Percentiles rank a stretch among this genome's conserved stretches.
Evolutionary conservation across 441 rosid genomes (phyloP).

Genomic region (Adansonia gregorii): DNA sequence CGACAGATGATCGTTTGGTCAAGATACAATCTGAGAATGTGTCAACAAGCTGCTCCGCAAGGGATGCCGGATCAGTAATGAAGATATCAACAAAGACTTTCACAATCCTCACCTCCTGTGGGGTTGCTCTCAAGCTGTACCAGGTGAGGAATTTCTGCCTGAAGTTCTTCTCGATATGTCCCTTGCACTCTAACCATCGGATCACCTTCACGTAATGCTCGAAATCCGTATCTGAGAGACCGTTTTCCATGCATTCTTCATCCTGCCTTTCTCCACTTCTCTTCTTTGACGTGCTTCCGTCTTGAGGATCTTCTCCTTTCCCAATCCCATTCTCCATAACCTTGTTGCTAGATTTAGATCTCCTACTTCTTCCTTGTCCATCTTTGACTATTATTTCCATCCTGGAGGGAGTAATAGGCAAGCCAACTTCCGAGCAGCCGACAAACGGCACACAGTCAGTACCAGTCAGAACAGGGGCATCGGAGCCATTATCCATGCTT

Average conservation of each 20-base stretch:
- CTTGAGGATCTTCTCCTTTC: slow-evolving; percentile 55
- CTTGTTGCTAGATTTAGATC: slow-evolving; percentile 52
- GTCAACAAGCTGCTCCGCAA: slow-evolving; percentile 90
- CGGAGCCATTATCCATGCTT: slow-evolving; percentile 48
- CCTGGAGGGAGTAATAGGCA: slow-evolving; percentile 85
- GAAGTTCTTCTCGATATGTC: slow-evolving; percentile 86
- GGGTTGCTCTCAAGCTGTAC: slow-evolving; percentile 88
- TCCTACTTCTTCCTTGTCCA: slow-evolving; percentile 50
- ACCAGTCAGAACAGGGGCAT: slow-evolving; percentile 44
- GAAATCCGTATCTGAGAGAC: slow-evolving; percentile 61
- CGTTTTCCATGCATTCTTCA: slow-evolving; percentile 50
- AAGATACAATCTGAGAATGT: slow-evolving; percentile 76
- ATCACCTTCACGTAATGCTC: slow-evolving; percentile 77
- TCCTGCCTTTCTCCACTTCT: slow-evolving; percentile 49
- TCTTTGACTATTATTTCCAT: slow-evolving; percentile 56
- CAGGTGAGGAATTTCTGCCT: slow-evolving; percentile 94
- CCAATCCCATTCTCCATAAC: slow-evolving; percentile 50
- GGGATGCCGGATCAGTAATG: slow-evolving; percentile 73
- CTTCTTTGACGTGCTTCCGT: slow-evolving; percentile 64
- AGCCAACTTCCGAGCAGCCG: slow-evolving; percentile 51
- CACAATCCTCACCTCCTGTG: slow-evolving; percentile 74
- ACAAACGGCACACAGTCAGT: slow-evolving; percentile 48
- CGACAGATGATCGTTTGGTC: slow-evolving; percentile 55
- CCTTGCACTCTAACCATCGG: slow-evolving; percentile 77
- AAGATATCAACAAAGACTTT: slow-evolving; percentile 80